phyloP scores from a whole-genome alignment of 106 monocot genomes.

The Acanthochlamys bracteata region DNA sequence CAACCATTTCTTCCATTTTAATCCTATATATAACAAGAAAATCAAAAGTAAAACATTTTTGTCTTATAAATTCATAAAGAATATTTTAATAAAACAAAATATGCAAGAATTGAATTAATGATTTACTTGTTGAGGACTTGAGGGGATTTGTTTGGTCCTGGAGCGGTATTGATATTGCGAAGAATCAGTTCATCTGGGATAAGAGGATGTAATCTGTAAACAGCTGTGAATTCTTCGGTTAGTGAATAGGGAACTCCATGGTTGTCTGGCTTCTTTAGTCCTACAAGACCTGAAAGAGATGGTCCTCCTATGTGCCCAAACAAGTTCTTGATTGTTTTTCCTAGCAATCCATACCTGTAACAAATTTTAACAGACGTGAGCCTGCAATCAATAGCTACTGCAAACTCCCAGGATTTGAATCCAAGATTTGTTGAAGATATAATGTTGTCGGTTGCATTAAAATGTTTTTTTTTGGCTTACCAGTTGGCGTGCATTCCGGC shows the following conservation, averaged over 20 bases:
- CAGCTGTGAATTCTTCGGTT: conserved; percentile 47
- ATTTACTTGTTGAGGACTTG: conserved; percentile 32
- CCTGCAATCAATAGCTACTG: too few relatives aligned
- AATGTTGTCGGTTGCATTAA: too few relatives aligned
- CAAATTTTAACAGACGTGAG: too few relatives aligned
- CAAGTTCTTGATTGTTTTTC: conserved; percentile 40
- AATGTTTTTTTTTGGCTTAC: conserved; percentile 10
- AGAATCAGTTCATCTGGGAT: conserved; percentile 34
- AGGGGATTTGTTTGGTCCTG: conserved; percentile 48
- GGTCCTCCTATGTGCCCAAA: conserved; percentile 57
- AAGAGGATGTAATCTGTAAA: conserved; percentile 53
- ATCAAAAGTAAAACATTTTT: too few relatives aligned
- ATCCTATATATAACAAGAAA: conserved; percentile 13
- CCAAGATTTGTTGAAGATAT: too few relatives aligned
- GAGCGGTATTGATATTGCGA: conserved; percentile 26
- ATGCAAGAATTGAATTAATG: too few relatives aligned
- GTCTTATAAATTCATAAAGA: too few relatives aligned
- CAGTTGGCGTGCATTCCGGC: conserved; percentile 47
- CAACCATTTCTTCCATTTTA: conserved; percentile 34
- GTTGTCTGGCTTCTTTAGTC: conserved; percentile 47
- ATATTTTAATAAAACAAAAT: background rate
- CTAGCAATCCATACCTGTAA: conserved; percentile 57
- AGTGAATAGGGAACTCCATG: conserved; percentile 50
- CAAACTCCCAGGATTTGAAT: too few relatives aligned
- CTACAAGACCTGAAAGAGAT: conserved; percentile 40